phyloP scores from a whole-genome alignment of 371 early-diverging fungal genomes.

The Parasitella parasitica region DNA sequence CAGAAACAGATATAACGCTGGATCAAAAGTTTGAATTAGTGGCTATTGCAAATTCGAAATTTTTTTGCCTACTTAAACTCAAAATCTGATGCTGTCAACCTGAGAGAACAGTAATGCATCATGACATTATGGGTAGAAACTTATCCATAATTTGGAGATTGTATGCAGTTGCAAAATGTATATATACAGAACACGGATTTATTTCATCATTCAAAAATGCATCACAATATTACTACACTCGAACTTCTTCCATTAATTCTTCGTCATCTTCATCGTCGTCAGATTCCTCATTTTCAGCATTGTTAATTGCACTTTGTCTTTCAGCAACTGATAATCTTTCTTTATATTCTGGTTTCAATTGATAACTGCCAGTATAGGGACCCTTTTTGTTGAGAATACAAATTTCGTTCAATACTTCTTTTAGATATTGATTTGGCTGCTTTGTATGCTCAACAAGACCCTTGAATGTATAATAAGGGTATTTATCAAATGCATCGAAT shows the following conservation, averaged over 20 bases:
- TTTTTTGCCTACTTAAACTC: no score
- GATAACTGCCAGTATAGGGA: conserved; percentile 78
- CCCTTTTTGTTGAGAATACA: conserved; percentile 83
- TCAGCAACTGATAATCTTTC: conserved; percentile 49
- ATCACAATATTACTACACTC: conserved; percentile 19
- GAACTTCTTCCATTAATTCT: conserved; percentile 49
- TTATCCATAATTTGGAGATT: no score
- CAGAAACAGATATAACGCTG: no score
- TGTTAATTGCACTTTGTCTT: conserved; percentile 30
- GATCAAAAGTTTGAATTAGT: no score
- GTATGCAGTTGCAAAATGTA: no score
- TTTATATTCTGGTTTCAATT: conserved; percentile 83
- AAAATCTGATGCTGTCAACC: no score
- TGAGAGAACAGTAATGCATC: no score
- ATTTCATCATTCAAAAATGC: no score
- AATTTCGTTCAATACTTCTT: conserved; percentile 83
- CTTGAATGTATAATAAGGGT: conserved; percentile 85
- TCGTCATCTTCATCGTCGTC: conserved; percentile 39
- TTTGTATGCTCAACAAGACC: conserved; percentile 80
- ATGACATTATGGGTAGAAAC: no score
- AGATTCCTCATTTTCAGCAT: conserved; percentile 18
- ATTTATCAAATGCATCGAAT: conserved; percentile 79
- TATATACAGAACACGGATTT: no score
- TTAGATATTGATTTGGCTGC: conserved; percentile 79
- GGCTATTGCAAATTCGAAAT: no score